phyloP scores from a whole-genome alignment of 1,139 yeast genomes.

The Maudiozyma humilis region DNA sequence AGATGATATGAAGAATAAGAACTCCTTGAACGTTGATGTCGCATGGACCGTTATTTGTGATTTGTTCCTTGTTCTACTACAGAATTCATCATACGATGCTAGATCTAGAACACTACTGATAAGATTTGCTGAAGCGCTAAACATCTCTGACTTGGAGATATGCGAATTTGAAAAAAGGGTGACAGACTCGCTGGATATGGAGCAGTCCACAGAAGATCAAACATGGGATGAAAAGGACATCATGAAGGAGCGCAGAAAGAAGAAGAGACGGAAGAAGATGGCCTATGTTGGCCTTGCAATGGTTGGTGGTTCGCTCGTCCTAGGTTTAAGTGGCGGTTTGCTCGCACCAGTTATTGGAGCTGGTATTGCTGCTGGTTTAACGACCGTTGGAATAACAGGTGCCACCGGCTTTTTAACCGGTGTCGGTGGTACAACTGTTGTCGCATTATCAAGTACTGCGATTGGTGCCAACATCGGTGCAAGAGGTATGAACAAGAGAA shows the following conservation, averaged over 20 bases:
- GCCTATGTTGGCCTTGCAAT: conserved; percentile 93
- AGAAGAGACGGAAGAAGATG: conserved; percentile 56
- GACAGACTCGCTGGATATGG: conserved; percentile 83
- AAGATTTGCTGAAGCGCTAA: conserved; percentile 54
- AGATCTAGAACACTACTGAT: conserved; percentile 73
- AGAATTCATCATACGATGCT: conserved; percentile 84
- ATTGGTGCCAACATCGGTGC: conserved; percentile 87
- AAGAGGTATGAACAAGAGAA: conserved; percentile 74
- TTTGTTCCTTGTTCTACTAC: conserved; percentile 64
- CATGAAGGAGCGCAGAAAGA: conserved; percentile 60
- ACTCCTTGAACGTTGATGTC: conserved; percentile 57
- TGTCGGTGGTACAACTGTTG: conserved; percentile 91
- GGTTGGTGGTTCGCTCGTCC: conserved; percentile 90
- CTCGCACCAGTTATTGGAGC: conserved; percentile 98
- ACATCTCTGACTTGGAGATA: conserved; percentile 55
- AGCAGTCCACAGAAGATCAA: conserved; percentile 63
- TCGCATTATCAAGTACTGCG: conserved; percentile 85
- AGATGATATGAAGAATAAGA: conserved; percentile 33
- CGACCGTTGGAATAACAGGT: conserved; percentile 90
- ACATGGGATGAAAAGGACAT: conserved; percentile 67
- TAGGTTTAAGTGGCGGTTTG: conserved; percentile 91
- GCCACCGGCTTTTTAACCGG: conserved; percentile 91
- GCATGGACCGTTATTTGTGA: conserved; percentile 94
- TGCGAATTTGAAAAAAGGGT: conserved; percentile 85
- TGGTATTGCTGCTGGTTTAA: conserved; percentile 92